A percentile compares a stretch with the other conserved stretches of the same genome.
These are phyloP conservation scores for Sequoia sempervirens DNA, from an alignment of 75 land plant genomes.

Conservation along the genomic window DNA sequence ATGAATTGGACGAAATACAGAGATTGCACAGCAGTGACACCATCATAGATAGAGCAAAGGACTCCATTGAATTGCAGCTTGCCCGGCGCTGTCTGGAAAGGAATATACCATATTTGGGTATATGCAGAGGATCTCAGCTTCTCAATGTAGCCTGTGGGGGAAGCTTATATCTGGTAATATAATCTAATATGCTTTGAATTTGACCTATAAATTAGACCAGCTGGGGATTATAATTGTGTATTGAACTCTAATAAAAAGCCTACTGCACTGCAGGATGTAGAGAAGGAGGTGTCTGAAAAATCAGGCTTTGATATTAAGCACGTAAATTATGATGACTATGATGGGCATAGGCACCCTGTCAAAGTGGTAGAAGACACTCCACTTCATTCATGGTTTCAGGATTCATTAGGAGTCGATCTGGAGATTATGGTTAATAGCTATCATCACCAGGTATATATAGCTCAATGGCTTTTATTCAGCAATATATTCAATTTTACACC, in stretches of 20 bases:
- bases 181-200: too few species aligned
- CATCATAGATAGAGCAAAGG: constrained; percentile 76
- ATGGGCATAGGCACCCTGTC: constrained; percentile 83
- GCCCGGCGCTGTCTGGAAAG: constrained; percentile 81
- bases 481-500: background rate
- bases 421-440: constrained; percentile 87
- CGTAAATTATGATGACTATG: constrained; percentile 83
- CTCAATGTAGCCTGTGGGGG: constrained; percentile 95
- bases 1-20: constrained; percentile 68
- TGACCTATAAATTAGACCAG: too few species aligned
- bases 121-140: constrained; percentile 90
- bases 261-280: constrained; percentile 48
- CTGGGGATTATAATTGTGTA: background rate
- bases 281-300: constrained; percentile 57
- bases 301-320: constrained; percentile 29
- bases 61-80: constrained; percentile 74
- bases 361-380: constrained; percentile 67
- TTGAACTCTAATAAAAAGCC: background rate
- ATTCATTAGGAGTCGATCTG: constrained; percentile 46
- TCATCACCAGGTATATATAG: constrained; percentile 57
- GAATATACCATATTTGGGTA: constrained; percentile 83
- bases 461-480: background rate
- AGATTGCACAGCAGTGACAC: constrained; percentile 74
- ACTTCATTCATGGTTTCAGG: constrained; percentile 70
- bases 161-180: constrained; percentile 60